Percentiles rank a stretch among this genome's conserved stretches.
Evolutionary conservation across 2,329 filamentous ascomycete species (phyloP).

Genomic region (Hyphodiscus sp.): DNA sequence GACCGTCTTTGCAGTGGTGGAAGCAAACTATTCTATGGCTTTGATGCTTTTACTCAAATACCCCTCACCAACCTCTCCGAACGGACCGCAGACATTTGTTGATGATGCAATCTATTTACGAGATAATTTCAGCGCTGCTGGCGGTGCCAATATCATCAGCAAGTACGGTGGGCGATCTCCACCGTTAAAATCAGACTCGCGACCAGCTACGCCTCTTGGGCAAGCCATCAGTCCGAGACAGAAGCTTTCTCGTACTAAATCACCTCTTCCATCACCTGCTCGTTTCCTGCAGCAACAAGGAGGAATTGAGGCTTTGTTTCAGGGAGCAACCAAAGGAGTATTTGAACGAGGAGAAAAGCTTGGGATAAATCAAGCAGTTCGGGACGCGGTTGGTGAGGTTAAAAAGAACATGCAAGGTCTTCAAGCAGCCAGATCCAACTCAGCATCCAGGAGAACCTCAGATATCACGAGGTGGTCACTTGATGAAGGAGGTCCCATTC

Average conservation of each 20-base stretch:
- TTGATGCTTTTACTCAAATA: constrained; percentile 81
- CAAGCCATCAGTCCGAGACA: constrained; percentile 20
- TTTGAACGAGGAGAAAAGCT: constrained; percentile 68
- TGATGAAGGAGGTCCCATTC: constrained; percentile 24
- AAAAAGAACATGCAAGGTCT: constrained; percentile 66
- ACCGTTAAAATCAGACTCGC: constrained; percentile 18
- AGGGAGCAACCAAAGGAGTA: constrained; percentile 70
- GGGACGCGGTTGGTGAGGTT: constrained; percentile 76
- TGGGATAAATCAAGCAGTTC: constrained; percentile 72
- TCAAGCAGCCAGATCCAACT: constrained; percentile 47
- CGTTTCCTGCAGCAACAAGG: constrained; percentile 41
- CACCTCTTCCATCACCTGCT: constrained; percentile 28
- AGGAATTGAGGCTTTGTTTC: constrained; percentile 63
- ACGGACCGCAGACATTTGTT: constrained; percentile 72
- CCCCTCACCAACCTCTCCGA: constrained; percentile 54
- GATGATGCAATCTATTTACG: constrained; percentile 75
- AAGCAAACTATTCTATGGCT: constrained; percentile 81
- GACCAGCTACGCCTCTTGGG: constrained; percentile 26
- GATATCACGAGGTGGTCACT: constrained; percentile 26
- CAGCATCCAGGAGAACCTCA: constrained; percentile 19
- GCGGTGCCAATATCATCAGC: constrained; percentile 58
- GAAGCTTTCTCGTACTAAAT: constrained; percentile 20
- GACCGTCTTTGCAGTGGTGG: constrained; percentile 53
- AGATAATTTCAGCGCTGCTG: constrained; percentile 54
- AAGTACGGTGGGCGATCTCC: constrained; percentile 62